Conservation (phyloP, 2,329 filamentous ascomycete species). For the Neobulgaria alba region DNA sequence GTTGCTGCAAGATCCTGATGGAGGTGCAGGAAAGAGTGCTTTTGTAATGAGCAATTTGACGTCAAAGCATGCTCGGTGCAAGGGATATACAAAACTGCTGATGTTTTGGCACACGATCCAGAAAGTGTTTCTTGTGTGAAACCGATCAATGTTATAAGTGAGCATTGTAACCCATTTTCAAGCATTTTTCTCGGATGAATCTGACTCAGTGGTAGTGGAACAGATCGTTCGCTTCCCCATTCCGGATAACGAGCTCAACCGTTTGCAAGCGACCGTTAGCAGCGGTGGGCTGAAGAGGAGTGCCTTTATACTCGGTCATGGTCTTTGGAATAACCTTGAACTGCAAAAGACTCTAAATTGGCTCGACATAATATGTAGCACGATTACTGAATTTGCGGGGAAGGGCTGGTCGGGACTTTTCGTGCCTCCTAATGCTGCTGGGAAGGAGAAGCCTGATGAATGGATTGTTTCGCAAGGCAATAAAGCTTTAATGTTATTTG, state of each 20-base stretch:
- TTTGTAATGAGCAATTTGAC: constrained; percentile 42
- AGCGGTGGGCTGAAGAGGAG: constrained; percentile 17
- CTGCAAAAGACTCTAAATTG: constrained; percentile 34
- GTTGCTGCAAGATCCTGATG: too few relatives aligned
- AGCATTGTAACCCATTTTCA: too few relatives aligned
- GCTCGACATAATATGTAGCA: constrained; percentile 31
- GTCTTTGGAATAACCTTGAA: constrained; percentile 40
- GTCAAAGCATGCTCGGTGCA: constrained; percentile 40
- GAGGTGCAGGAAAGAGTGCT: constrained; percentile 34
- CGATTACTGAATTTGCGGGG: constrained; percentile 18
- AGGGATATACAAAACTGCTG: constrained; percentile 38
- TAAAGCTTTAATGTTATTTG: constrained; percentile 38
- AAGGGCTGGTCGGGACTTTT: constrained; percentile 25
- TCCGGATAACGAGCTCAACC: constrained; percentile 32
- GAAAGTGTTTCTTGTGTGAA: constrained; percentile 33
- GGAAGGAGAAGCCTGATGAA: constrained; percentile 37
- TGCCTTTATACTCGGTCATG: constrained; percentile 39
- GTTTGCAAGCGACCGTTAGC: constrained; percentile 28
- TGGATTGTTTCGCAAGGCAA: constrained; percentile 39
- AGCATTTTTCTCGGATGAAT: neutral
- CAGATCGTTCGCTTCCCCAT: constrained; percentile 37
- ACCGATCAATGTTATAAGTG: constrained; percentile 32
- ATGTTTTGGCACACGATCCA: constrained; percentile 36
- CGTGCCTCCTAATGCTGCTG: constrained; percentile 38
- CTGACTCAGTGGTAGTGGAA: constrained; percentile 28